Base-by-base conservation (phyloP, 768 basidiomycete species). In the Leucocoprinus leucothites region DNA sequence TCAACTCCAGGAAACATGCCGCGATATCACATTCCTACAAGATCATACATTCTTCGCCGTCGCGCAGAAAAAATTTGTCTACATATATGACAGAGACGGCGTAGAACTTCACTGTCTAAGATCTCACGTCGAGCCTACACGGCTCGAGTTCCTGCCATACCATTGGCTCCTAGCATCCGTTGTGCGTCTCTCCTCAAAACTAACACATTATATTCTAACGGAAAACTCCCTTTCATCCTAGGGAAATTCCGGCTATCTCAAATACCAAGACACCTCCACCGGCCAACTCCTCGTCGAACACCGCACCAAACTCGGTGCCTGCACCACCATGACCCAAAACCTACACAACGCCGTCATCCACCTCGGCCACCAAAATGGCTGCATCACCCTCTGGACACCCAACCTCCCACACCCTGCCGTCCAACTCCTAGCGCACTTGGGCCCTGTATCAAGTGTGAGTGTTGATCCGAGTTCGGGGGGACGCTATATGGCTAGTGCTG, bases 251-350 rank as follows among this genome's bases (percentile, higher is more conserved):
- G 96, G 97, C 2, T 91, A 86, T 68, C 77, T 98, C 0, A 95
- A 95, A 73, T 99, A 98, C 72, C 94, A 96, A 73, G 97, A 99
- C 66, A 95, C 92, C 0, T 94, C 96, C 3, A 98, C 94, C 0
- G 97, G 97, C 11, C 79, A 85, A 52, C 77, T 97, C 36, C 75
- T 98, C 31, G 83, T 85, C 35, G 87, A 92, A 66, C 92, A 96
- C 68, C 86, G 92, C 19, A 96, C 94, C 8, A 93, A 91, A 65
- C 80, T 96, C 22, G 95, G 97, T 2, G 80, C 87, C 8, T 93
- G 90, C 62, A 79, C 74, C 31, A 82, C 89, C 36, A 91, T 99
- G 85, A 75, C 91, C 0, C 94, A 98, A 75, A 98, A 97, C 66
- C 68, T 76, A 14, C 94, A 98, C 72, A 95, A 89, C 68, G 97